Base-by-base conservation (phyloP, 2,329 filamentous ascomycete species). In the Cytospora paraplurivora region DNA sequence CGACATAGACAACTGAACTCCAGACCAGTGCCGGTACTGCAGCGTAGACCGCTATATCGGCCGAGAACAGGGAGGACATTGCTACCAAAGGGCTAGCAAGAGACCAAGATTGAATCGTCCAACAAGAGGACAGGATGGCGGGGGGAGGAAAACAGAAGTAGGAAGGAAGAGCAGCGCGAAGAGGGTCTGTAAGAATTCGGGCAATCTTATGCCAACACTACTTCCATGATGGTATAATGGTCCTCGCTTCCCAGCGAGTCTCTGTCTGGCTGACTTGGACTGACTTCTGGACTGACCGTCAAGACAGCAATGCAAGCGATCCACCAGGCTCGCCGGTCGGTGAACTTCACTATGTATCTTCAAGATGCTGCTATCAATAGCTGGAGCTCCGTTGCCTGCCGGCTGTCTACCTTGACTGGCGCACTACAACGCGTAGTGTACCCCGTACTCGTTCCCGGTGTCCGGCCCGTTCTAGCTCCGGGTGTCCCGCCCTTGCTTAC, bases 1-100 rank as follows among this genome's bases (percentile, higher is more conserved):
- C 82, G 7, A 81, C 49, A 49, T 85, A 70, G 33, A 89, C 78
- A 38, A 80, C 69, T 59, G 75, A 72, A 69, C 79, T 82, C 84
- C 87, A 88, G 66, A 79, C 59, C 62, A 65, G 33, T 58, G 65
- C 65, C 27, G 59, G 59, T 27, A 57, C 34, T 21, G 65, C 65
- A 53, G 63, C 56, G 51, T 76, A 74, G 67, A 85, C 84, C 56
- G 81, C 67, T 50, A 70, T 70, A 65, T 81, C 74, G 56, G 74
- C 54, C 41, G 69, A 65, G 44, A 67, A 58, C 8, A 21, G 44
- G 17, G 10, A 47, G 17, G 69, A 66, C 69, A 71, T 71, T 61
- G 37, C 62, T 47, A 50, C 17, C 17, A 54, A 27, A 19, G 59
- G 33, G 38, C 19, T 19, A 56, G 4, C 33, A 11, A 54, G 10